A percentile compares a stretch with the other conserved stretches of the same genome.
Conservation (phyloP, 1,284 basidiomycete genomes). For the Boletus smithii region DNA sequence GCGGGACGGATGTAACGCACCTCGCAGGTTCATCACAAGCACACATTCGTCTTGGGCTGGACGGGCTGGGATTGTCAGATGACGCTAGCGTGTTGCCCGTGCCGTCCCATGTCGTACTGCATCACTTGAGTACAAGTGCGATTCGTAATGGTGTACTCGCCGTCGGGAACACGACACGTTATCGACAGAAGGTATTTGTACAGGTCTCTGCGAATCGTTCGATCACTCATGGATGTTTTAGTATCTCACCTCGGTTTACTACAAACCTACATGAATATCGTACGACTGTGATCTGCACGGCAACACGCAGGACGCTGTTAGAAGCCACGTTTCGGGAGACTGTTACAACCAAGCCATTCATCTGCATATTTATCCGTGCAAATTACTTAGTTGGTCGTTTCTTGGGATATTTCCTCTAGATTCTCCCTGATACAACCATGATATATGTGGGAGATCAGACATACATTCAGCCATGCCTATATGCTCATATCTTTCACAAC, state of each 20-base stretch:
- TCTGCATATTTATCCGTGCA: constrained; percentile 31
- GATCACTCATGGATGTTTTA: constrained; percentile 24
- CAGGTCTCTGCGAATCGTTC: background rate
- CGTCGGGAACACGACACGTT: constrained; percentile 90
- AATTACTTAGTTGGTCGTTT: constrained; percentile 27
- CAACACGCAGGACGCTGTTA: constrained; percentile 29
- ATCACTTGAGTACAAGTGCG: constrained; percentile 94
- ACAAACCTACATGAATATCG: constrained; percentile 48
- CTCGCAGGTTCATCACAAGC: constrained; percentile 20
- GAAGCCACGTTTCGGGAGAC: constrained; percentile 18
- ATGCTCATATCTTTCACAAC: constrained; percentile 9
- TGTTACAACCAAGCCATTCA: constrained; percentile 10
- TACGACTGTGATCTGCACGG: constrained; percentile 9
- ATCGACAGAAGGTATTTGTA: constrained; percentile 78
- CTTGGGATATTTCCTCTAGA: constrained; percentile 33
- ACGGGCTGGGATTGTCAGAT: constrained; percentile 62
- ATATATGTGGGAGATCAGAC: constrained; percentile 20
- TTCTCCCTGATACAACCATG: constrained; percentile 22
- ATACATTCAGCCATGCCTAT: constrained; percentile 17
- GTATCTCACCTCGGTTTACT: constrained; percentile 59
- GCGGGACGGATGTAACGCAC: constrained; percentile 36
- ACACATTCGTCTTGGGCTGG: constrained; percentile 33
- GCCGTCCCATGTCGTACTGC: constrained; percentile 91
- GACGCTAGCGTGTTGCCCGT: constrained; percentile 93
- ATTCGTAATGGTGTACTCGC: constrained; percentile 94